Evolutionary conservation across 148 eudicot species (phyloP), one percentile per base, ranked within the genome.

Genomic region (Polygonum aviculare): DNA sequence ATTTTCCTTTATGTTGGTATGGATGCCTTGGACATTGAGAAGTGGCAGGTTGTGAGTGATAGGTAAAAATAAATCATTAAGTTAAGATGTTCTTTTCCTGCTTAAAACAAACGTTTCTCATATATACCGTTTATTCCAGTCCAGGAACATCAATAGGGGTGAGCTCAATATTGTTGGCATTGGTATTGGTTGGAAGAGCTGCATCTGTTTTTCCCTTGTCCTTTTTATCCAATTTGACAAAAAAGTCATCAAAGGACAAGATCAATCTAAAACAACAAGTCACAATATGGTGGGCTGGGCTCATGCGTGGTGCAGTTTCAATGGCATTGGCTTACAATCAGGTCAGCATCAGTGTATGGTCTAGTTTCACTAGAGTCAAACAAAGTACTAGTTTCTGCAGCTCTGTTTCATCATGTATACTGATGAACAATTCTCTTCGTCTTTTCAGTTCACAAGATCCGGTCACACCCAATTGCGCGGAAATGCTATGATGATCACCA

Each of bases 251-350:
- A 5, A 10, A 74, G 36, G 91, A 86, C 55, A 91, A 86, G 80
- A 91, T 91, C 71, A 77, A 76, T 54, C 19, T 91, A 16, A 87
- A 83, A 65, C 90, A 91, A 80, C 96, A 91, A 79, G 96, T 89
- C 40, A 86, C 86, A 44, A 85, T 89, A 59, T 91, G 97, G 97
- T 91, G 97, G 97, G 91, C 97, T 74, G 97, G 97, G 76, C 90
- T 91, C 33, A 91, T 91, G 97, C 83, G 97, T 76, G 97, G 93
- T 40, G 97, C 93, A 72, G 97, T 91, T 74, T 88, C 93, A 19
- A 84, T 91, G 89, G 97, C 97, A 45, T 91, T 91, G 73, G 91
- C 97, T 62, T 91, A 91, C 79, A 91, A 88, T 70, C 87, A 91
- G 91, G 97, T 88, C 74, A 79, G 82, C 39, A 2, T 67, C 7